A percentile compares a stretch with the other conserved stretches of the same genome.
These are phyloP conservation scores for Chlamydomonas incerta DNA, from an alignment of 139 green algal species.

Conservation along the genomic window DNA sequence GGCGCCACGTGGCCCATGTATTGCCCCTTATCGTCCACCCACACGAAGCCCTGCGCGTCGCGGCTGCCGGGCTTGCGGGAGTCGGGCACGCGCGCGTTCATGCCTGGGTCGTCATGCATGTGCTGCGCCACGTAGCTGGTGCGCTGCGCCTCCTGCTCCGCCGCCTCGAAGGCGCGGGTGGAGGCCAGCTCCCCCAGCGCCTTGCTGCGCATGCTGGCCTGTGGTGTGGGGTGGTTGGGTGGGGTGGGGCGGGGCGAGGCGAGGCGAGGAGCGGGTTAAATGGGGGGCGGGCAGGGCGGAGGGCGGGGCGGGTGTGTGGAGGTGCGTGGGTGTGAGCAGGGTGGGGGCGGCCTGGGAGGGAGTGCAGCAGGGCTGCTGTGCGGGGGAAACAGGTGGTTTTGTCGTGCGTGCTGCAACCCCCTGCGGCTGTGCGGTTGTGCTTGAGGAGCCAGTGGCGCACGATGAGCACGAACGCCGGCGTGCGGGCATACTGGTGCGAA, in stretches of 20 bases:
- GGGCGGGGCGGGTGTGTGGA: neutral
- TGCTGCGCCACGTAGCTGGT: neutral
- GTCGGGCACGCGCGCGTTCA: neutral
- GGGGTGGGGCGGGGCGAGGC: neutral
- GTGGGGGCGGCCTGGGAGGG: neutral
- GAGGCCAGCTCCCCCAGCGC: neutral
- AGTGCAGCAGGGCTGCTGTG: too few species aligned
- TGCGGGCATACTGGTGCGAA: too few species aligned
- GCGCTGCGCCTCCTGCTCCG: neutral
- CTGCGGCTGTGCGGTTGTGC: too few species aligned
- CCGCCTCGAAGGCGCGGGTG: neutral
- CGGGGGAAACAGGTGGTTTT: too few species aligned
- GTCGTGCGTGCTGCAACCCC: too few species aligned
- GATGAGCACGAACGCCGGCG: too few species aligned
- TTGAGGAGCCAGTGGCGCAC: too few species aligned
- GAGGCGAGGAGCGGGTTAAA: neutral
- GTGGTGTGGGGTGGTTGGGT: neutral
- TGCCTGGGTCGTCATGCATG: neutral
- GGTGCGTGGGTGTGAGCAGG: neutral
- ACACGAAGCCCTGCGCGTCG: neutral
- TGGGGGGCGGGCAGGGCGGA: neutral
- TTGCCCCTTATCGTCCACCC: slow-evolving; percentile 5
- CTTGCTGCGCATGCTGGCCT: slow-evolving; percentile 8
- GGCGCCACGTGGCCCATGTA: neutral
- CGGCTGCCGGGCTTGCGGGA: neutral